Percentiles rank a stretch among this genome's conserved stretches.
These are phyloP conservation scores for Aspergillus ostianus DNA, from an alignment of 495 filamentous ascomycete species.

Conservation along the genomic window DNA sequence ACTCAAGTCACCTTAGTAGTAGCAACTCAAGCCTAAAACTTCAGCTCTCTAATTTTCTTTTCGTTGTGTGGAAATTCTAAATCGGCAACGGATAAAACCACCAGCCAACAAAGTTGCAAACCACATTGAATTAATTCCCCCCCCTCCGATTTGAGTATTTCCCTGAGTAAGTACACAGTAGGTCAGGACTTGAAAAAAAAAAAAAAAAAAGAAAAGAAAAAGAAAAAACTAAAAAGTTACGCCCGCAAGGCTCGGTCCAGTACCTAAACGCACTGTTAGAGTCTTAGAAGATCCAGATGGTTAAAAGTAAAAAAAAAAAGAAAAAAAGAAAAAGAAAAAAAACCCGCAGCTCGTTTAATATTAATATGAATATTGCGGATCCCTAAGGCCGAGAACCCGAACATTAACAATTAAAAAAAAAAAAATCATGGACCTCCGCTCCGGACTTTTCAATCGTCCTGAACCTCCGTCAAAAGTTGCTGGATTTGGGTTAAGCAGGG, in stretches of 20 bases:
- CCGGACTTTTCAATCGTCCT: background rate
- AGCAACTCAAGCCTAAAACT: too few relatives aligned
- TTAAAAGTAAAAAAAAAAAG: background rate
- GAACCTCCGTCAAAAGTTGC: background rate
- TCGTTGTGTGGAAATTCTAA: background rate
- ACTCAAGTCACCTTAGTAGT: too few relatives aligned
- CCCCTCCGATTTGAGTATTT: background rate
- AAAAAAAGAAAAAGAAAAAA: conserved; percentile 1
- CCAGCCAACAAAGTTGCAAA: too few relatives aligned
- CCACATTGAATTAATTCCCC: too few relatives aligned
- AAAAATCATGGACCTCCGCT: too few relatives aligned
- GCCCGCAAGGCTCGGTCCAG: background rate
- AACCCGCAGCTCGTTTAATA: background rate
- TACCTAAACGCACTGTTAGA: background rate
- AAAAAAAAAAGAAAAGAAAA: too few relatives aligned
- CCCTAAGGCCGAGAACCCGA: background rate
- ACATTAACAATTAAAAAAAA: background rate
- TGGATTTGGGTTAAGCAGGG: background rate
- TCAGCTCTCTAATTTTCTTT: background rate
- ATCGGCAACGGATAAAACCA: background rate
- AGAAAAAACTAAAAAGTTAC: background rate
- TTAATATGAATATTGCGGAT: background rate
- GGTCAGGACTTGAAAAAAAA: too few relatives aligned
- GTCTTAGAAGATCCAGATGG: background rate
- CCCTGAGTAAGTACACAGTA: too few relatives aligned